These are phyloP conservation scores for Aspergillus eucalypticola DNA, from an alignment of 2,329 filamentous ascomycete genomes.

Conservation along the genomic window DNA sequence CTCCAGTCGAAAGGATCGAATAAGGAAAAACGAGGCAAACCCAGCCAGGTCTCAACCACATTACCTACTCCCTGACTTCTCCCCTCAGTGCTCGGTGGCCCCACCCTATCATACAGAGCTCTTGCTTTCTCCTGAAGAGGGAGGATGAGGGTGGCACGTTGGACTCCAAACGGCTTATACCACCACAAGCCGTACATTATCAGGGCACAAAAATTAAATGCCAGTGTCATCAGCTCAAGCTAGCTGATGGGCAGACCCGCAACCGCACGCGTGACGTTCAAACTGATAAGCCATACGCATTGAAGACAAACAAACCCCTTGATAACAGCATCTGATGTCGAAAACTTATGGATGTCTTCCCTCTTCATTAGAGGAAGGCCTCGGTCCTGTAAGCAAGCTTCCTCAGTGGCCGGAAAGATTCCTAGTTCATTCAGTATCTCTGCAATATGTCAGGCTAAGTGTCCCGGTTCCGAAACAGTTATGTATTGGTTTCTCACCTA, in stretches of 20 bases:
- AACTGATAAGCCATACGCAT: background rate
- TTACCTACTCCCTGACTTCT: too few species aligned
- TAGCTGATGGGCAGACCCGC: background rate
- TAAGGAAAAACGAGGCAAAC: background rate
- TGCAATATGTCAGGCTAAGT: background rate
- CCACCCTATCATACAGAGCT: background rate
- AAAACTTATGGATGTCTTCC: background rate
- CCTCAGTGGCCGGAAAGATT: background rate
- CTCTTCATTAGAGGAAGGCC: background rate
- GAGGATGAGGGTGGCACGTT: background rate
- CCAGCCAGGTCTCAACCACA: too few species aligned
- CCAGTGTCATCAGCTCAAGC: slow-evolving; percentile 3
- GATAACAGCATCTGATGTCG: background rate
- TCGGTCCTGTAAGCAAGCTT: background rate
- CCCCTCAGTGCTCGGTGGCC: too few species aligned
- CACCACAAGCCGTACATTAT: slow-evolving; percentile 8
- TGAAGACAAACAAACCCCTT: slow-evolving; percentile 1
- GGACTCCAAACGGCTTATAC: slow-evolving; percentile 1
- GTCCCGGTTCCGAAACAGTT: too few species aligned
- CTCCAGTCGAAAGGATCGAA: background rate
- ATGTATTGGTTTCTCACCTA: too few species aligned
- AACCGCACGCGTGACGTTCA: background rate
- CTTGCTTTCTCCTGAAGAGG: background rate
- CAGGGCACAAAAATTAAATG: background rate
- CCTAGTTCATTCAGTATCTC: background rate